These are phyloP conservation scores for Flaveria sonorensis DNA, from an alignment of 129 eudicot species.

Conservation along the genomic window DNA sequence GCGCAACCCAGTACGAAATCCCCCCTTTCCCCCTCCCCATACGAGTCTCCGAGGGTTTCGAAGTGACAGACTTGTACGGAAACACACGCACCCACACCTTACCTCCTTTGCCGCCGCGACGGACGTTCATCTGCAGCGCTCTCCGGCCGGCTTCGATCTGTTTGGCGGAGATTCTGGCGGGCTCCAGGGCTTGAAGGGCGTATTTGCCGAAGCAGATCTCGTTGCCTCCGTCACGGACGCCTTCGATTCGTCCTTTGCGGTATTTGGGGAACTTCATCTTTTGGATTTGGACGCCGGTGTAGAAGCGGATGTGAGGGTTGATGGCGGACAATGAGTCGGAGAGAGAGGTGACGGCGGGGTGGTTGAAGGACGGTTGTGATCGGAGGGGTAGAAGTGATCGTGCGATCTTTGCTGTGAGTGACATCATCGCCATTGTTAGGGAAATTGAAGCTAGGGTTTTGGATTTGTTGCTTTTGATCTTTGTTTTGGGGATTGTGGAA, in stretches of 20 bases:
- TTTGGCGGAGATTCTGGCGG: conserved; percentile 28
- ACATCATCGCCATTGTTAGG: conserved; percentile 21
- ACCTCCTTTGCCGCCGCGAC: conserved; percentile 46
- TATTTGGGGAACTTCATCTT: conserved; percentile 33
- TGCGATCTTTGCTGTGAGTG: conserved; percentile 18
- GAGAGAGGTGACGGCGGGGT: conserved; percentile 13
- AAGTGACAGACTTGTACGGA: conserved; percentile 41
- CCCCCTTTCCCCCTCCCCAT: conserved; percentile 50
- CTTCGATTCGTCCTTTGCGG: conserved; percentile 40
- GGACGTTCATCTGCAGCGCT: conserved; percentile 34
- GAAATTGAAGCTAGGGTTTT: conserved; percentile 25
- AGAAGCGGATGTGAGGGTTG: neutral
- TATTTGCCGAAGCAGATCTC: conserved; percentile 38
- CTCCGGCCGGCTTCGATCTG: conserved; percentile 45
- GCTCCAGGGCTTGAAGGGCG: conserved; percentile 38
- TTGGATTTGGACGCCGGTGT: conserved; percentile 15
- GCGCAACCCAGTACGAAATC: conserved; percentile 43
- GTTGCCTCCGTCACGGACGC: conserved; percentile 35
- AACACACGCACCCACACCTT: conserved; percentile 46
- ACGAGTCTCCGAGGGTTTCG: conserved; percentile 43
- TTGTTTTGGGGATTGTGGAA: too few relatives aligned
- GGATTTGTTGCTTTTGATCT: neutral
- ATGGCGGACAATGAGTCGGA: conserved; percentile 4
- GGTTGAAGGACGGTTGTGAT: neutral
- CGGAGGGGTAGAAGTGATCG: conserved; percentile 21